Evolutionary conservation across 2,329 filamentous ascomycete species (phyloP).

Genomic region (Colletotrichum simmondsii): DNA sequence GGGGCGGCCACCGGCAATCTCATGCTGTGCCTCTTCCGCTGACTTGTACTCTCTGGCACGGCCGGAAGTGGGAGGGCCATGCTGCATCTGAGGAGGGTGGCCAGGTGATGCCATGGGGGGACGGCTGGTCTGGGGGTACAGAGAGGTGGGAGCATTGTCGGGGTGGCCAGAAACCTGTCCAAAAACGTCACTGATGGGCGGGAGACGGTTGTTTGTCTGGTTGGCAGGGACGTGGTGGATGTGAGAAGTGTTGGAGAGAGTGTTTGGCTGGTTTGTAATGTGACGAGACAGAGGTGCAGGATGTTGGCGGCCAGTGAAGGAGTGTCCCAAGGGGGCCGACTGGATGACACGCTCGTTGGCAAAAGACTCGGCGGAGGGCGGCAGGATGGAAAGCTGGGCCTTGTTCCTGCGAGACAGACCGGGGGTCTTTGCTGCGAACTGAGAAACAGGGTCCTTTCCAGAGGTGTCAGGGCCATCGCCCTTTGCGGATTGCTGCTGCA

Average conservation of each 20-base stretch:
- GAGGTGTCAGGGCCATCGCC: constrained; percentile 71
- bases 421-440: constrained; percentile 76
- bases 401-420: constrained; percentile 80
- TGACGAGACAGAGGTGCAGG: constrained; percentile 81
- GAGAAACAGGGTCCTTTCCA: constrained; percentile 57
- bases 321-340: constrained; percentile 93
- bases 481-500: constrained; percentile 88
- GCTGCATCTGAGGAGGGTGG: constrained; percentile 65
- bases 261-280: constrained; percentile 83
- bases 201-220: constrained; percentile 91
- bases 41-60: constrained; percentile 91
- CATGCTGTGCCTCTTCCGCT: constrained; percentile 93
- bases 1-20: constrained; percentile 89
- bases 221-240: constrained; percentile 90
- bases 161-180: constrained; percentile 78
- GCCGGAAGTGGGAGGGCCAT: constrained; percentile 61
- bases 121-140: constrained; percentile 71
- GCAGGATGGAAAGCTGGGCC: constrained; percentile 92
- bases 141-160: constrained; percentile 60
- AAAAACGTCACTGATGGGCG: constrained; percentile 95
- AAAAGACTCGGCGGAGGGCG: constrained; percentile 91
- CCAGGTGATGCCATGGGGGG: constrained; percentile 79
- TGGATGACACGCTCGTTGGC: constrained; percentile 96
- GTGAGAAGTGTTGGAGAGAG: constrained; percentile 84
- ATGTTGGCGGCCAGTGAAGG: constrained; percentile 91